Base-by-base conservation (phyloP, 1,284 basidiomycete species). In the Sphaerobolus stellatus region DNA sequence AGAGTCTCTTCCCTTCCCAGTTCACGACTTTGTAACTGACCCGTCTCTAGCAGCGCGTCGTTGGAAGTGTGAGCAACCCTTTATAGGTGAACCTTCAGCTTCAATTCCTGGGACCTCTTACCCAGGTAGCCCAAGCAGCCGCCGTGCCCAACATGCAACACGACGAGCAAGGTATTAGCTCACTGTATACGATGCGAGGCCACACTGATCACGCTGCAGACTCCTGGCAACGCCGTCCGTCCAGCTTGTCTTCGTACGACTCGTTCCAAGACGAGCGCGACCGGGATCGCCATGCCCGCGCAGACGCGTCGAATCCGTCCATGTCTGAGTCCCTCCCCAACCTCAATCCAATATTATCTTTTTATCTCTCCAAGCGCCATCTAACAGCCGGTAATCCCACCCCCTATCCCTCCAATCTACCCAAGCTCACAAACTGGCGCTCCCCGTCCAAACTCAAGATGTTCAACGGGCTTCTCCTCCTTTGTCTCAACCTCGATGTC, bases 401-500 rank as follows among this genome's bases (percentile, higher is more conserved):
- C 5, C 87, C 81, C 27, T 79, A 76, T 52, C 85, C 83, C 27
- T 73, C 80, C 18, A 83, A 77, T 78, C 84, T 79, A 8, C 75
- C 82, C 36, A 85, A 79, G 66, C 81, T 82, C 64, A 79, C 80
- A 44, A 82, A 84, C 11, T 98, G 94, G 93, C 84, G 89, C 61
- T 79, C 88, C 8, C 81, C 84, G 0, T 90, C 84, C 59, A 92
- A 90, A 68, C 83, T 92, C 57, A 95, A 92, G 74, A 98, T 95
- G 0, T 88, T 92, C 25, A 89, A 93, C 44, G 96, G 93, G 1
- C 92, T 91, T 0, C 80, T 99, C n/a, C 91, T 98, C 14, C 80
- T 98, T 59, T 99, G 96, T 67, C 79, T 99, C 43, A 98, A 99
- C 73, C 92, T 99, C 66, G 95, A 97, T 54, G 94, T 98, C 40